These are phyloP conservation scores for Chaetomium cochliodes DNA, from an alignment of 495 filamentous ascomycete species.

Conservation along the genomic window DNA sequence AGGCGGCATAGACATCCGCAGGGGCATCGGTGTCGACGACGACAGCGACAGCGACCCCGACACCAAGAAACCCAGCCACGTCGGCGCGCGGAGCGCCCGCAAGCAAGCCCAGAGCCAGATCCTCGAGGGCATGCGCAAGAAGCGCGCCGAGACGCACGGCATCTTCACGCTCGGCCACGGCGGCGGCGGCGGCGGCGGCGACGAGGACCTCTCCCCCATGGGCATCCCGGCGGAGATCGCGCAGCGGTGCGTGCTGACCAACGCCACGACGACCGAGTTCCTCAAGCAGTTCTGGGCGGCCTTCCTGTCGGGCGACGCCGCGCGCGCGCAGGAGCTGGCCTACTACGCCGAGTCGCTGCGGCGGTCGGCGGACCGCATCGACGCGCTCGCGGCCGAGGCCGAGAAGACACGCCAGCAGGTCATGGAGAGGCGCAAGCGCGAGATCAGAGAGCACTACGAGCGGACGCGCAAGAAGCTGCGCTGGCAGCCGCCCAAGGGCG, in stretches of 20 bases:
- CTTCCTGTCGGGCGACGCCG: constrained; percentile 68
- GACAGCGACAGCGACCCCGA: constrained; percentile 67
- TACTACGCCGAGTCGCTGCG: constrained; percentile 75
- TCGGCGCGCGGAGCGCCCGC: constrained; percentile 59
- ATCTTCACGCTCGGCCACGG: background rate
- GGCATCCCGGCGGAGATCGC: constrained; percentile 65
- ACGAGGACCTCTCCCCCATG: constrained; percentile 51
- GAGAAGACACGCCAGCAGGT: constrained; percentile 66
- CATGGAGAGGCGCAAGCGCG: constrained; percentile 62
- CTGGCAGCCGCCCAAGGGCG: constrained; percentile 67
- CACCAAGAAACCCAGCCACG: constrained; percentile 43
- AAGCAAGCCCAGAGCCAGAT: constrained; percentile 57
- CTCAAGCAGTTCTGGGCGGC: constrained; percentile 93
- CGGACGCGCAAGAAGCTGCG: constrained; percentile 67
- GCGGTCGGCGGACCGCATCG: constrained; percentile 73
- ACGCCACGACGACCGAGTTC: constrained; percentile 91
- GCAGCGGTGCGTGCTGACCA: constrained; percentile 75
- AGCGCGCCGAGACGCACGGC: constrained; percentile 55
- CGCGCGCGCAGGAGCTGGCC: constrained; percentile 70
- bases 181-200: constrained; percentile 29
- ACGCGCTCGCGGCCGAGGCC: constrained; percentile 74
- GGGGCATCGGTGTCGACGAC: constrained; percentile 59
- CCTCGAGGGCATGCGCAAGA: constrained; percentile 50
- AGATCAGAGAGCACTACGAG: constrained; percentile 65
- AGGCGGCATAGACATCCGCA: constrained; percentile 56